These are phyloP conservation scores for Calonectria multiphialidica DNA, from an alignment of 2,329 filamentous ascomycete species.

Conservation along the genomic window DNA sequence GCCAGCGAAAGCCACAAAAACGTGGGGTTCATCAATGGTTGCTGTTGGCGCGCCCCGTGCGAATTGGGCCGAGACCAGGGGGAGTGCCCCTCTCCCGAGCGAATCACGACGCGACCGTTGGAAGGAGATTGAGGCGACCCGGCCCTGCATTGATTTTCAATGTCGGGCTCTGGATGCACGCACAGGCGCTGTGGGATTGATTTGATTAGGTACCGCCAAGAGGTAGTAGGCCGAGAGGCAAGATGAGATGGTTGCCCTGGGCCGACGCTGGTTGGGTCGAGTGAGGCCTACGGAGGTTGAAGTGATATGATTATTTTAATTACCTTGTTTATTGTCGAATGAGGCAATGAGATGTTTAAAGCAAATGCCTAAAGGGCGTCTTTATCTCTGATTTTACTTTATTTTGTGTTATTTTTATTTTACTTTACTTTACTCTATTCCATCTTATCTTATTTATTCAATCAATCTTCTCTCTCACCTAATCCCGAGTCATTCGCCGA, in stretches of 20 bases:
- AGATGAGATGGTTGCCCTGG: background rate
- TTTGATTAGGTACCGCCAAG: background rate
- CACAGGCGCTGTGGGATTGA: background rate
- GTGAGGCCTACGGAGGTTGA: too few relatives aligned
- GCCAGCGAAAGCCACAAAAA: background rate
- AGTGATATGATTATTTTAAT: too few relatives aligned
- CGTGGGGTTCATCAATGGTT: conserved; percentile 1
- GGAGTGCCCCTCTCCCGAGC: background rate
- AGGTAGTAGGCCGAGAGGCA: background rate
- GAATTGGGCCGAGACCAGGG: background rate
- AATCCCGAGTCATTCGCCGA: background rate
- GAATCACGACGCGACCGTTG: background rate
- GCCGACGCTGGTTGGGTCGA: background rate
- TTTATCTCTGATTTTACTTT: too few relatives aligned
- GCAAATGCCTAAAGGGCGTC: too few relatives aligned
- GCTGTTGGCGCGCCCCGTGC: background rate
- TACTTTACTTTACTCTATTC: too few relatives aligned
- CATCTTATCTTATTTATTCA: too few relatives aligned
- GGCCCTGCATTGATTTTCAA: background rate
- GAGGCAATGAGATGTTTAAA: too few relatives aligned
- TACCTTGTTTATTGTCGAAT: too few relatives aligned
- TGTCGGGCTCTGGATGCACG: background rate
- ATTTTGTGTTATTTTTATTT: too few relatives aligned
- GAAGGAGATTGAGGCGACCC: background rate
- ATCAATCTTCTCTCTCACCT: too few relatives aligned